Percentiles rank a stretch among this genome's conserved stretches.
These are phyloP conservation scores for Penicillium parvum DNA, from an alignment of 495 filamentous ascomycete genomes.

Conservation along the genomic window DNA sequence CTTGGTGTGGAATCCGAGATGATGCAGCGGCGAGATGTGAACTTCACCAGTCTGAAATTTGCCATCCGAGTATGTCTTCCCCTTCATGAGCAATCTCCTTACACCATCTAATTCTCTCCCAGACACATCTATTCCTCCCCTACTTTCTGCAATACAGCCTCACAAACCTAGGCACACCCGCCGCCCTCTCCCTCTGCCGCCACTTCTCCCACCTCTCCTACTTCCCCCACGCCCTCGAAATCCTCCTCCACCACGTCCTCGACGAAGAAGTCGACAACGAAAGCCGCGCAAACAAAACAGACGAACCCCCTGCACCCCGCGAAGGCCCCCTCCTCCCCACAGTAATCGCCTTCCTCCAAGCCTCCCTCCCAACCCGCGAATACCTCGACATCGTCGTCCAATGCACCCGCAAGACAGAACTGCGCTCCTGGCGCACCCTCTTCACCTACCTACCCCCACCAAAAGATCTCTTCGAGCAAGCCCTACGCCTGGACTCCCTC, in stretches of 20 bases:
- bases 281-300: constrained; percentile 52
- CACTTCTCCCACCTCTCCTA: constrained; percentile 82
- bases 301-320: constrained; percentile 22
- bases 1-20: constrained; percentile 89
- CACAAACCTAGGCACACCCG: constrained; percentile 61
- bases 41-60: constrained; percentile 81
- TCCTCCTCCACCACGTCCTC: constrained; percentile 87
- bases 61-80: constrained; percentile 65
- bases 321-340: constrained; percentile 71
- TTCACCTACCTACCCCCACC: constrained; percentile 87
- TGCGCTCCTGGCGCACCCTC: constrained; percentile 89
- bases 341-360: constrained; percentile 79
- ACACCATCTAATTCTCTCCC: constrained; percentile 17
- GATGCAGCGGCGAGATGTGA: constrained; percentile 82
- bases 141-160: constrained; percentile 77
- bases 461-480: constrained; percentile 87
- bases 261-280: constrained; percentile 87
- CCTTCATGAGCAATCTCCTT: background rate
- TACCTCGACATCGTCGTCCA: constrained; percentile 96
- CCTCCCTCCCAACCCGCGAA: constrained; percentile 65
- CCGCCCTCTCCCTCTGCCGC: constrained; percentile 72
- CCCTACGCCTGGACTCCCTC: constrained; percentile 72
- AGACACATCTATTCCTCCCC: constrained; percentile 89
- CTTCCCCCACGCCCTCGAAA: constrained; percentile 87
- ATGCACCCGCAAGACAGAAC: constrained; percentile 95